Evolutionary conservation across 169 alveolate genomes (phyloP), one percentile per base, ranked within the genome.

Genomic region (Cryptosporidium baileyi): DNA sequence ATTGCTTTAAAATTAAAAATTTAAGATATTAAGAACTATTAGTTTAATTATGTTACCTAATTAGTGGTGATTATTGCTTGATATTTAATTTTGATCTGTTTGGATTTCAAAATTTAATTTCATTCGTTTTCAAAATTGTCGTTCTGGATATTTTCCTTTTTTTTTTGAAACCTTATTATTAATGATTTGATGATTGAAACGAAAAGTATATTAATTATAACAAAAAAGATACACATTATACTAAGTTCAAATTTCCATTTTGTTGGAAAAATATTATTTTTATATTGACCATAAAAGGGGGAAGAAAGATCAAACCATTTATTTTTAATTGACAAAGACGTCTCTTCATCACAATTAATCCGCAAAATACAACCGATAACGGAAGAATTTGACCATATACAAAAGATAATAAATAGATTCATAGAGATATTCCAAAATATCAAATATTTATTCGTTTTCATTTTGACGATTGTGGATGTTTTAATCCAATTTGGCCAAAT

Each of bases 231-330:
- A 38, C 85, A 74, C 85, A 67, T 52, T 17, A 74, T 30, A 0
- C 74, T 54, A 13, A 74, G 60, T 41, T 74, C 85, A 54, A 38
- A 15, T 54, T 34, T 74, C 85, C 85, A 74, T 28, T 6, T 38
- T n/a, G 6, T 34, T 11, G 85, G 85, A 19, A 74, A 74, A 8
- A 74, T 34, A 22, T 74, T 74, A 54, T 74, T 26, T 13, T 32
- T 51, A 15, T 74, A 54, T 38, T 54, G 47, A 19, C 85, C 85
- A 38, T 74, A 74, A 74, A 74, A 74, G n/a, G 85, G 85, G 3
- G 85, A 54, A n/a, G 85, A 74, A 15, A 54, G 63, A 54, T 61
- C 30, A 9, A 61, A 19, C 6, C 22, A 32, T 1, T 51, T 51
- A 11, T 38, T 36, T 22, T 32, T 52, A 52, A 32, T 30, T 34